Percentiles rank a stretch among this genome's conserved stretches.
Evolutionary conservation across 163 green algal species (phyloP).

Genomic region (Botryococcus braunii): DNA sequence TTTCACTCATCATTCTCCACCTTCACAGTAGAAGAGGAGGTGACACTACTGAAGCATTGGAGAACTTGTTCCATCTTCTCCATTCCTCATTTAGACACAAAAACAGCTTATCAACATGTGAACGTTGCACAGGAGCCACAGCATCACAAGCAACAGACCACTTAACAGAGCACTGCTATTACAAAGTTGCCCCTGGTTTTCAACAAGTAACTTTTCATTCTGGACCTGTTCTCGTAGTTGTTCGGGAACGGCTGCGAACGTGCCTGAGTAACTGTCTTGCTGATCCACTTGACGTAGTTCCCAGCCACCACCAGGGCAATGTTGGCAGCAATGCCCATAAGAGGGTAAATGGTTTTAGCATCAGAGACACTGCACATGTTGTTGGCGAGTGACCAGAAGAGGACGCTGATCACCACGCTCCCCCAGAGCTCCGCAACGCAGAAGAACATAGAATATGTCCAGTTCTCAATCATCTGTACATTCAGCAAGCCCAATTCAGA

Average conservation of each 20-base stretch:
- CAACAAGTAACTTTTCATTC: neutral
- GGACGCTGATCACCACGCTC: conserved; percentile 68
- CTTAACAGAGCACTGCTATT: no score
- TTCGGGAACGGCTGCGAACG: neutral
- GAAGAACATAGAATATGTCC: conserved; percentile 82
- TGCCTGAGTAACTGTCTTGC: conserved; percentile 17
- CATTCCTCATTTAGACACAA: no score
- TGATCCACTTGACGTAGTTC: conserved; percentile 60
- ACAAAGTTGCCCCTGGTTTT: no score
- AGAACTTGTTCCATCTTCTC: no score
- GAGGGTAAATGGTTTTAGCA: conserved; percentile 71
- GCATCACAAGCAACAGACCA: no score
- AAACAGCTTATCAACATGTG: no score
- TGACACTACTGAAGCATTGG: no score
- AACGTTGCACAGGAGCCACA: no score
- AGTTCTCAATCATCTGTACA: conserved; percentile 60
- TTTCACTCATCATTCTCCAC: no score
- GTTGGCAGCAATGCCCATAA: conserved; percentile 72
- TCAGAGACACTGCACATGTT: conserved; percentile 75
- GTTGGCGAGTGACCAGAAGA: conserved; percentile 84
- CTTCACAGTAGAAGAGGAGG: no score
- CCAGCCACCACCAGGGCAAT: conserved; percentile 55
- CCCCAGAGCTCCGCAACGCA: conserved; percentile 78
- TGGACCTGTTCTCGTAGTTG: neutral
- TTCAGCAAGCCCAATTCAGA: no score